phyloP scores from a whole-genome alignment of 1,284 basidiomycete species.

The Polyporus tsugae region DNA sequence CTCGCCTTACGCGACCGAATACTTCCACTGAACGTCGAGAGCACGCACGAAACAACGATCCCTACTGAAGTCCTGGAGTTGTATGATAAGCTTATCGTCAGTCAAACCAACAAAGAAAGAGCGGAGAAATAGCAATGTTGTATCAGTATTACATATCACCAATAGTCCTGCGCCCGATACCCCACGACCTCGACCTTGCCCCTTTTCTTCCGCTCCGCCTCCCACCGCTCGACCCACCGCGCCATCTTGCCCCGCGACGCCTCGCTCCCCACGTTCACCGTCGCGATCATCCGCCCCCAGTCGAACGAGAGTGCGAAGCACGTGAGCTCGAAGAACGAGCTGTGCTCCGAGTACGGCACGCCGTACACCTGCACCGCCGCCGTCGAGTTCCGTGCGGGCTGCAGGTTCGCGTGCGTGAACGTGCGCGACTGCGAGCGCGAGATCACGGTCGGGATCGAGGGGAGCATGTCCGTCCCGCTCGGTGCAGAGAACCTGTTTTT shows the following conservation, averaged over 20 bases:
- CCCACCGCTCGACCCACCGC: conserved; percentile 89
- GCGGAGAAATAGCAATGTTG: not conserved
- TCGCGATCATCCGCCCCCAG: conserved; percentile 91
- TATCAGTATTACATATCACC: conserved; percentile 49
- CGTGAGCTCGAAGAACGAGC: conserved; percentile 92
- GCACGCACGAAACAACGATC: not conserved
- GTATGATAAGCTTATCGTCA: not conserved
- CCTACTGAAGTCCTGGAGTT: not conserved
- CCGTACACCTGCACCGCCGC: conserved; percentile 79
- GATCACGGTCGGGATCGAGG: conserved; percentile 74
- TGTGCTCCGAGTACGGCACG: conserved; percentile 97
- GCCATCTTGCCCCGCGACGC: conserved; percentile 84
- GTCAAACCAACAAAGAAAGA: not conserved
- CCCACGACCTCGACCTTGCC: conserved; percentile 62
- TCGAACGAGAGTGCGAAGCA: conserved; percentile 90
- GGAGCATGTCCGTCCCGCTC: conserved; percentile 67
- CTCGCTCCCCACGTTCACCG: conserved; percentile 92
- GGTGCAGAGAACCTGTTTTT: conserved; percentile 74
- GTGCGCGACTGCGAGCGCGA: conserved; percentile 67
- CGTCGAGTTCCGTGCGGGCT: conserved; percentile 77
- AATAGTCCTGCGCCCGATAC: conserved; percentile 71
- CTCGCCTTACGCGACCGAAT: conserved; percentile 40
- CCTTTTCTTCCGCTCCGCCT: conserved; percentile 75
- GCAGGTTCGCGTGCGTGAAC: conserved; percentile 76
- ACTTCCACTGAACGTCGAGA: conserved; percentile 36